A percentile compares a stretch with the other conserved stretches of the same genome.
These are phyloP conservation scores for Rhizophlyctis rosea DNA, from an alignment of 192 early-diverging fungal genomes.

Conservation along the genomic window DNA sequence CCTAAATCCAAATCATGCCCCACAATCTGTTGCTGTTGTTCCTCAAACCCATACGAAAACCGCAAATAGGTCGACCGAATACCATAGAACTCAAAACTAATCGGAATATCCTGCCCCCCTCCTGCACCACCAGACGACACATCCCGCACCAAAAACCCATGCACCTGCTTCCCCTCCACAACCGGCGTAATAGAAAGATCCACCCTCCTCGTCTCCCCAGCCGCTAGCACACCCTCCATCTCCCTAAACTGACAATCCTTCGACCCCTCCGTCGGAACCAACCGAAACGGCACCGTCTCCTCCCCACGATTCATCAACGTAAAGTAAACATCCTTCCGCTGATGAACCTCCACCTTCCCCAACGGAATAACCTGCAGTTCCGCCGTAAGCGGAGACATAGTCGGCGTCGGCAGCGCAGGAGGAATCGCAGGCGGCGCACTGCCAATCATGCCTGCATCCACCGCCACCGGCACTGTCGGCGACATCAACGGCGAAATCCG, in stretches of 20 bases:
- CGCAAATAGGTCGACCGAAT: slow-evolving; percentile 43
- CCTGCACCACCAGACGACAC: slow-evolving; percentile 25
- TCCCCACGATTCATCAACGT: slow-evolving; percentile 41
- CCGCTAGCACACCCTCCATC: slow-evolving; percentile 33
- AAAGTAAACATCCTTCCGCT: slow-evolving; percentile 54
- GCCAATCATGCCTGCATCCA: not conserved
- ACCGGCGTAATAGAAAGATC: slow-evolving; percentile 50
- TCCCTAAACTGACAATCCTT: slow-evolving; percentile 12
- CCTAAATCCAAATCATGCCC: slow-evolving; percentile 80
- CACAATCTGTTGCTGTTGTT: too few species aligned
- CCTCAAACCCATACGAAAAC: slow-evolving; percentile 55
- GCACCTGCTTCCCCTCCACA: slow-evolving; percentile 50
- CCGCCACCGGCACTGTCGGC: not conserved
- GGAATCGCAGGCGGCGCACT: not conserved
- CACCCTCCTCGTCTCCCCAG: slow-evolving; percentile 57
- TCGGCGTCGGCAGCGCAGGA: not conserved
- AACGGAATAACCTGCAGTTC: slow-evolving; percentile 48
- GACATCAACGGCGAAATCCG: not conserved
- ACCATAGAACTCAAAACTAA: slow-evolving; percentile 53
- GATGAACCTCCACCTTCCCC: slow-evolving; percentile 46
- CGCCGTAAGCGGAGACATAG: slow-evolving; percentile 14
- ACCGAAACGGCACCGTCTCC: not conserved
- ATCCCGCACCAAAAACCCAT: slow-evolving; percentile 48
- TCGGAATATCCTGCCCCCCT: slow-evolving; percentile 17
- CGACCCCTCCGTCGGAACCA: not conserved